These are phyloP conservation scores for Microcera coccophila DNA, from an alignment of 2,329 filamentous ascomycete genomes.

Conservation along the genomic window DNA sequence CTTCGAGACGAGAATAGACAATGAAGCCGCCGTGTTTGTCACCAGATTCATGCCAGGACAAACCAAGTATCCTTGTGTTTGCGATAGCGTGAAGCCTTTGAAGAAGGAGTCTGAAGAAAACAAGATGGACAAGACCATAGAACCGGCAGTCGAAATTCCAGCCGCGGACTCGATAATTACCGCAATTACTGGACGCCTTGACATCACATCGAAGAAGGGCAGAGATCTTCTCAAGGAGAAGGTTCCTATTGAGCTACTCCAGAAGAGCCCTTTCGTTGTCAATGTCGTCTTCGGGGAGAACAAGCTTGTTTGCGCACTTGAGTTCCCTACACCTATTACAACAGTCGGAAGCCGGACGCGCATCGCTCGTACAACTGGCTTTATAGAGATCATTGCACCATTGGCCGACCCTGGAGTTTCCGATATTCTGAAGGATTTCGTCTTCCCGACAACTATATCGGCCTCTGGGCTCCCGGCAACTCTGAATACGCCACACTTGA, in stretches of 20 bases:
- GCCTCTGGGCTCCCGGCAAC: slow-evolving; percentile 30
- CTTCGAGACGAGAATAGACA: slow-evolving; percentile 29
- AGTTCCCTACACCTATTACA: slow-evolving; percentile 40
- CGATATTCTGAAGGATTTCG: slow-evolving; percentile 28
- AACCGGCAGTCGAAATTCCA: slow-evolving; percentile 31
- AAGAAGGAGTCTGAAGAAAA: slow-evolving; percentile 14
- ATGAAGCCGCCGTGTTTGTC: slow-evolving; percentile 33
- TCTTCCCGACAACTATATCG: slow-evolving; percentile 35
- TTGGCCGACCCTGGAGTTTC: slow-evolving; percentile 24
- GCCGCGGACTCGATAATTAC: slow-evolving; percentile 27
- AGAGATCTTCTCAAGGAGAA: slow-evolving; percentile 38
- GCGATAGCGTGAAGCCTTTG: slow-evolving; percentile 21
- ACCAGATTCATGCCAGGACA: slow-evolving; percentile 37
- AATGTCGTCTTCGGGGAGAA: slow-evolving; percentile 38
- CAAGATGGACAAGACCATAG: slow-evolving; percentile 18
- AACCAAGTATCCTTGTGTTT: slow-evolving; percentile 22
- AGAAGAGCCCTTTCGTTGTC: slow-evolving; percentile 39
- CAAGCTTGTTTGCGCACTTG: slow-evolving; percentile 30
- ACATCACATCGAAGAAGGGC: slow-evolving; percentile 34
- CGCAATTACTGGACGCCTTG: slow-evolving; percentile 38
- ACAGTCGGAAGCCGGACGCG: slow-evolving; percentile 35
- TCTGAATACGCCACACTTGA: slow-evolving; percentile 40
- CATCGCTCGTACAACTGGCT: slow-evolving; percentile 42
- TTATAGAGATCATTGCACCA: slow-evolving; percentile 42
- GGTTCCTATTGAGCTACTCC: slow-evolving; percentile 34